Evolutionary conservation across 495 filamentous ascomycete genomes (phyloP).

Genomic region (Saxispiralis lemnorum): DNA sequence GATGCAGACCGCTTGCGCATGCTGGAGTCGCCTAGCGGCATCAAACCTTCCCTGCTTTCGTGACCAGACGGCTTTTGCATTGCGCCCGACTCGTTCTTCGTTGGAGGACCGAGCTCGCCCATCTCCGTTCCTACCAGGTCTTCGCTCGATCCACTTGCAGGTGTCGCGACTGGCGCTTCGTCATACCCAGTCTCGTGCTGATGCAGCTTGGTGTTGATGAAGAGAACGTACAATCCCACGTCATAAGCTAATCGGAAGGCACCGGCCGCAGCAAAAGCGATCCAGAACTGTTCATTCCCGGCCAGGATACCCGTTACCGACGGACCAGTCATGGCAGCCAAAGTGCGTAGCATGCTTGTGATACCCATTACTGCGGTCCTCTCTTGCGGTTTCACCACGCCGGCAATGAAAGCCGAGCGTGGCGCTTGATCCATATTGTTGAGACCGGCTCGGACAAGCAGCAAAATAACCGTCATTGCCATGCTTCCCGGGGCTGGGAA

Average conservation of each 20-base stretch:
- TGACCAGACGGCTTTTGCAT: no score
- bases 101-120: no score
- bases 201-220: slow-evolving; percentile 23
- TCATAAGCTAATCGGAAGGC: slow-evolving; percentile 54
- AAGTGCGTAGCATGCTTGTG: slow-evolving; percentile 20
- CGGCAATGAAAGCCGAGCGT: slow-evolving; percentile 59
- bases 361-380: slow-evolving; percentile 45
- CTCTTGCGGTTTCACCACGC: slow-evolving; percentile 50
- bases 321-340: slow-evolving; percentile 35
- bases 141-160: no score
- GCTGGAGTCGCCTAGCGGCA: no score
- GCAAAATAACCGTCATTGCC: slow-evolving; percentile 43
- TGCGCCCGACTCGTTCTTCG: no score
- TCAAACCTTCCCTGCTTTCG: no score
- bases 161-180: no score
- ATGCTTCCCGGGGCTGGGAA: slow-evolving; percentile 45
- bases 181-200: slow-evolving; percentile 6
- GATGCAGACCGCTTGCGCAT: no score
- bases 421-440: slow-evolving; percentile 74
- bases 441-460: slow-evolving; percentile 41
- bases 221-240: slow-evolving; percentile 52
- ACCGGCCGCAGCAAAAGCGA: slow-evolving; percentile 56
- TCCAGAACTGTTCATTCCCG: slow-evolving; percentile 42
- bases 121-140: no score
- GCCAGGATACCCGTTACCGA: slow-evolving; percentile 56